phyloP scores from a whole-genome alignment of 2,329 filamentous ascomycete species.

The Botrytis squamosa region DNA sequence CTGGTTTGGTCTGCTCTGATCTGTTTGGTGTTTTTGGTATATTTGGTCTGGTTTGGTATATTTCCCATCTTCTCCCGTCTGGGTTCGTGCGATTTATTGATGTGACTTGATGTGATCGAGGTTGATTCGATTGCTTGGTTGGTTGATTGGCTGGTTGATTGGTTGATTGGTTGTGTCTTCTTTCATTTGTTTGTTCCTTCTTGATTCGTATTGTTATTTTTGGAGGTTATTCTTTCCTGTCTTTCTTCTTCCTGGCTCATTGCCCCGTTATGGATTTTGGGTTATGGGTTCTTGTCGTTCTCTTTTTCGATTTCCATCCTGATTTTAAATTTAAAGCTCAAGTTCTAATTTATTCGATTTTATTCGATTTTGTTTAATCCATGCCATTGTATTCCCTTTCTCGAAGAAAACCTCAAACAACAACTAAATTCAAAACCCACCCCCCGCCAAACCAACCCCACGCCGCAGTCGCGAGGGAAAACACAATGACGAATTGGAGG shows the following conservation, averaged over 20 bases:
- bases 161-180: no score
- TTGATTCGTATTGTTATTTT: no score
- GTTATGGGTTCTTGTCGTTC: no score
- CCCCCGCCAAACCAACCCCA: background rate
- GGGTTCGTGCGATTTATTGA: background rate
- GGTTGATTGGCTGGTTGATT: no score
- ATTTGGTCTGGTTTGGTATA: rapidly evolving
- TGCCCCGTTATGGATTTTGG: no score
- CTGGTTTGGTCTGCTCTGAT: background rate
- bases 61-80: no score
- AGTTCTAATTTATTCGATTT: no score
- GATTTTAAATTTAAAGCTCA: no score
- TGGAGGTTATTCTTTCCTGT: background rate
- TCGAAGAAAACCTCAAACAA: background rate
- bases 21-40: rapidly evolving
- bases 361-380: no score
- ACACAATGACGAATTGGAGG: background rate
- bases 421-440: background rate
- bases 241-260: background rate
- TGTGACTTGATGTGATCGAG: no score
- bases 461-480: background rate
- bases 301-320: background rate
- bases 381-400: no score
- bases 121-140: no score
- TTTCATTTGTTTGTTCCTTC: background rate